Base-by-base conservation (phyloP, 2,329 filamentous ascomycete genomes). In the Hypoxylon sp. region DNA sequence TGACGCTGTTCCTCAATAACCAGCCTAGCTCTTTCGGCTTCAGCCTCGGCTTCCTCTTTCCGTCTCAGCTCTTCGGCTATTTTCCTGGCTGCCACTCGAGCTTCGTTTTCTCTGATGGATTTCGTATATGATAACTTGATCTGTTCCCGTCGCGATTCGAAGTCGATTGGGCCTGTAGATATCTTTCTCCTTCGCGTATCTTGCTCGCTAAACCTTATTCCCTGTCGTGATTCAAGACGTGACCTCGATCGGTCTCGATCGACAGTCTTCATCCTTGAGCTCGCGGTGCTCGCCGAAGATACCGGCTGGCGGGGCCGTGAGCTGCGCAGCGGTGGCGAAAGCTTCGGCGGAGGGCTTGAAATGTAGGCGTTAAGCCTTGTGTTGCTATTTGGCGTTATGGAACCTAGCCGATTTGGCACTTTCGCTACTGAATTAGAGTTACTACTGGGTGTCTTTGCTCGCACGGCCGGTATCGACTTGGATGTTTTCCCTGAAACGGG, bases 51-150 rank as follows among this genome's bases (percentile, higher is more conserved):
- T 61, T 80, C 75, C 64, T 78, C 69, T 57, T 81, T 78, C 65
- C 75, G 75, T 63, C 71, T 79, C 55, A 77, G 74, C 59, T 77
- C 80, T 55, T 83, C 79, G 15, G 78, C 79, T 23, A 80, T 80
- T 65, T 78, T 77, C 41, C 51, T 67, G 23, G 60, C 63, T 7
- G 76, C 78, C 49, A 80, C 78, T n/a, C 75, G 71, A 51, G 81
- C 85, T 65, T 89, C 86, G 62, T 76, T 88, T 65, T 90, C 88
- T 57, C 87, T 82, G 36, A 94, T 85, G n/a, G 88, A 90, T 67
- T 89, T 90, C 62, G 85, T 92, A 69, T 95, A 93, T 9, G 90
- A 91, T 48, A 91, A 83, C 62, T 92, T 88, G 63, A 96, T 95
- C 54, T 86, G 85, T 66, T 91, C 87, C 62, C 91, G 81, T 40